Base-by-base conservation (phyloP, 2,329 filamentous ascomycete genomes). In the Fusarium austroafricanum region DNA sequence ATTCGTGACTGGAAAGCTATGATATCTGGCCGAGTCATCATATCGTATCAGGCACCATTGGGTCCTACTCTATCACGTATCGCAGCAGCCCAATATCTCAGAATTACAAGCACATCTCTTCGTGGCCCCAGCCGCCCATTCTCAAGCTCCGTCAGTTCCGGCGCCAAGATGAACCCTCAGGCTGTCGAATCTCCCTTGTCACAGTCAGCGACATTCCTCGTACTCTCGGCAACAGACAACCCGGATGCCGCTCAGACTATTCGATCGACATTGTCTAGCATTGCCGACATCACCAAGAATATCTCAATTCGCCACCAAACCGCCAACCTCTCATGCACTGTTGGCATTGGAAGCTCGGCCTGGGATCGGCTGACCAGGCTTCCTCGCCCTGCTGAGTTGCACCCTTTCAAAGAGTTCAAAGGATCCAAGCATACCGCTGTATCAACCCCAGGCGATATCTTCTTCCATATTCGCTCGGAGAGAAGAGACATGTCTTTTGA, bases 381-480 rank as follows among this genome's bases (percentile, higher is more conserved):
- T 0, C 80, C 82, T 2, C 80, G 81, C 2, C 86, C 86, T 1
- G 67, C 76, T 1, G 86, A 88, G 73, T 79, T 89, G 8, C 85
- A 81, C 23, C 80, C 83, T 0, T 87, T 88, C 70, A 77, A 65
- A 1, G 77, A 78, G 35, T 73, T 88, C 9, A 75, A 77, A n/a
- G 86, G 86, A 4, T 66, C 67, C 3, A 79, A 74, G 10, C 84
- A 87, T 69, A 84, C 81, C 0, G 85, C 86, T 1, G 76, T 86
- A 9, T 84, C 85, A 0, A 88, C 86, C 0, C 83, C 85, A 0
- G 86, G 86, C 0, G 86, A 89, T 58, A 60, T 89, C 1, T 77
- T 89, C 6, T 86, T 89, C 61, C 86, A 89, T 67, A 88, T 89
- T 61, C 83, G 86, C 29, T 80, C 86, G 0, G 85, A 87, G 47